Conservation (phyloP, 495 filamentous ascomycete species). For the Podospora sp. region DNA sequence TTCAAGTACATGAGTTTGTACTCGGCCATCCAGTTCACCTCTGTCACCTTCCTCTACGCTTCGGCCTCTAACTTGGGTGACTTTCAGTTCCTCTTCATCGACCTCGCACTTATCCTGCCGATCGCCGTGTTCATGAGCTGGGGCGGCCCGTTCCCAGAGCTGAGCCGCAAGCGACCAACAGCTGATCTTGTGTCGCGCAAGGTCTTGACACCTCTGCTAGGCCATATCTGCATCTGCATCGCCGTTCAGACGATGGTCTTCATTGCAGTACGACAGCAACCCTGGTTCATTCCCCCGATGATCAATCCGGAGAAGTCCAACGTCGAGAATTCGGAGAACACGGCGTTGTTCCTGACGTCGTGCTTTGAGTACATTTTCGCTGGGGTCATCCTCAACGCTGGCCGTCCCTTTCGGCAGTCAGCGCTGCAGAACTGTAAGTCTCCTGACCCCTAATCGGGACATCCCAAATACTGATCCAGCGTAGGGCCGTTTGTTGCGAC, state of each 20-base stretch:
- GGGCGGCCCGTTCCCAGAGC: slow-evolving; percentile 77
- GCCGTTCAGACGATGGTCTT: slow-evolving; percentile 76
- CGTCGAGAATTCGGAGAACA: slow-evolving; percentile 89
- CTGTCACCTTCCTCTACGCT: slow-evolving; percentile 95
- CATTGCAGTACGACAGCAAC: slow-evolving; percentile 68
- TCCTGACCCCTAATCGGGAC: background rate
- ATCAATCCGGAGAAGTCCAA: slow-evolving; percentile 76
- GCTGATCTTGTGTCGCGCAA: slow-evolving; percentile 93
- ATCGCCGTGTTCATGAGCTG: slow-evolving; percentile 99
- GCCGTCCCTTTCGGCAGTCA: slow-evolving; percentile 81
- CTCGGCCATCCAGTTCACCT: slow-evolving; percentile 98
- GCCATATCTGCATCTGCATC: slow-evolving; percentile 83
- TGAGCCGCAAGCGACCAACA: slow-evolving; percentile 84
- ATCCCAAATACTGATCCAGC: slow-evolving; percentile 2
- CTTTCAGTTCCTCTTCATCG: slow-evolving; percentile 97
- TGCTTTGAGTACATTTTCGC: slow-evolving; percentile 94
- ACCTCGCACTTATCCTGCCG: slow-evolving; percentile 87
- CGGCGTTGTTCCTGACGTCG: slow-evolving; percentile 81
- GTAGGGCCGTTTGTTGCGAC: slow-evolving; percentile 81
- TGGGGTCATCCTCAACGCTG: slow-evolving; percentile 85
- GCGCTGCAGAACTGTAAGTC: slow-evolving; percentile 77
- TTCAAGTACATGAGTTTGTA: slow-evolving; percentile 99
- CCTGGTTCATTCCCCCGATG: slow-evolving; percentile 84
- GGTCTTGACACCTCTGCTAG: slow-evolving; percentile 84
- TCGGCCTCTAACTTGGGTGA: slow-evolving; percentile 96